phyloP scores from a whole-genome alignment of 768 basidiomycete genomes.

The Mycena kentingensis region DNA sequence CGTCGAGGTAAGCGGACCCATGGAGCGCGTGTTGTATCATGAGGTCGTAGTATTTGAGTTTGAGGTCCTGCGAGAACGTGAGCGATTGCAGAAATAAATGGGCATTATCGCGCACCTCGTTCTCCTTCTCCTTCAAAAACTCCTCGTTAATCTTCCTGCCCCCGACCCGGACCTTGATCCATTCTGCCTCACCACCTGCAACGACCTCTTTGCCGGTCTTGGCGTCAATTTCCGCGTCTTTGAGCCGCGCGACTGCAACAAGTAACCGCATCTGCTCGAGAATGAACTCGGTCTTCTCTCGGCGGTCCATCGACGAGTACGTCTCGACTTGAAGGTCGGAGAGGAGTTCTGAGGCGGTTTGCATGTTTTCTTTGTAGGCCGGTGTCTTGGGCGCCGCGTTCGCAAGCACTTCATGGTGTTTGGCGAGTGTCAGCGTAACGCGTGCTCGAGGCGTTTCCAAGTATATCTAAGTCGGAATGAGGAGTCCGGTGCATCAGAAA shows the following conservation, averaged over 20 bases:
- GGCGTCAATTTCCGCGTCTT: slow-evolving; percentile 62
- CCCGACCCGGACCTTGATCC: slow-evolving; percentile 90
- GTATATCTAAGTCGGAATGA: slow-evolving; percentile 67
- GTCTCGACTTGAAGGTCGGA: slow-evolving; percentile 98
- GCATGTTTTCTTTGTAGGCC: slow-evolving; percentile 65
- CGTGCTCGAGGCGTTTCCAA: slow-evolving; percentile 95
- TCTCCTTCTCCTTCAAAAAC: slow-evolving; percentile 85
- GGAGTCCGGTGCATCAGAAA: slow-evolving; percentile 1
- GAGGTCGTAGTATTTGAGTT: slow-evolving; percentile 93
- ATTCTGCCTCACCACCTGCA: slow-evolving; percentile 82
- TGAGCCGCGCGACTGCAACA: slow-evolving; percentile 72
- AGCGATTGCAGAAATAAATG: not conserved
- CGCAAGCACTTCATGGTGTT: slow-evolving; percentile 78
- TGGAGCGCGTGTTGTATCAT: slow-evolving; percentile 96
- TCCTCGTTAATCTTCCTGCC: slow-evolving; percentile 92
- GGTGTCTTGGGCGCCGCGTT: slow-evolving; percentile 45
- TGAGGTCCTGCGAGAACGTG: slow-evolving; percentile 68
- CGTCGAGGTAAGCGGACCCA: slow-evolving; percentile 84
- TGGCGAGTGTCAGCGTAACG: slow-evolving; percentile 84
- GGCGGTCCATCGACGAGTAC: slow-evolving; percentile 96
- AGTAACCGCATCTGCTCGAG: slow-evolving; percentile 96
- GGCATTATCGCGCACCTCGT: slow-evolving; percentile 62
- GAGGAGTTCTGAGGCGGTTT: slow-evolving; percentile 88
- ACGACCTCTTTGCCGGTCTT: slow-evolving; percentile 64
- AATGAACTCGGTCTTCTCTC: slow-evolving; percentile 98